A percentile compares a stretch with the other conserved stretches of the same genome.
These are phyloP conservation scores for Phytophthora litchii DNA, from an alignment of 352 stramenopile genomes.

Conservation along the genomic window DNA sequence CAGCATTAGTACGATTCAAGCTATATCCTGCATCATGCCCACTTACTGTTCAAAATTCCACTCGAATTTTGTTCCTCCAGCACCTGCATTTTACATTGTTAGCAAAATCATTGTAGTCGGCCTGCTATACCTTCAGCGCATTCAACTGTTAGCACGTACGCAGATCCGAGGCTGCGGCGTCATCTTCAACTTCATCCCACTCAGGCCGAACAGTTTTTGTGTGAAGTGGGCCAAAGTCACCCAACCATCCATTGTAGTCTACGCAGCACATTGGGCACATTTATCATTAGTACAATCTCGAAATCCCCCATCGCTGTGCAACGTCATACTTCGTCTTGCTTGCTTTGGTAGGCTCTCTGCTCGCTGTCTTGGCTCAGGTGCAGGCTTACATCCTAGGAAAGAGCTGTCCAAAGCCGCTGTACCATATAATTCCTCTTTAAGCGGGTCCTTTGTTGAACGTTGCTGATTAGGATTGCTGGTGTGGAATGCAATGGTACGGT, in stretches of 20 bases:
- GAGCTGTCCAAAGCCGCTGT: slow-evolving; percentile 45
- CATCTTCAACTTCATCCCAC: slow-evolving; percentile 43
- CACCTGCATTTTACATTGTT: slow-evolving; percentile 17
- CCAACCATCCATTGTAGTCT: slow-evolving; percentile 81
- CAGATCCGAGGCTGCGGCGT: slow-evolving; percentile 26
- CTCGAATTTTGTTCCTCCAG: slow-evolving; percentile 40
- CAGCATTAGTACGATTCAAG: slow-evolving; percentile 1
- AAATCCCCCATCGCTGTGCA: background rate
- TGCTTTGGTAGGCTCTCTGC: slow-evolving; percentile 17
- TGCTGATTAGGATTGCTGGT: slow-evolving; percentile 4
- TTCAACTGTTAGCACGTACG: slow-evolving; percentile 16
- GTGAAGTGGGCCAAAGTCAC: slow-evolving; percentile 74
- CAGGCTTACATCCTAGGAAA: slow-evolving; percentile 56
- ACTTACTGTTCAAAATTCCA: slow-evolving; percentile 74
- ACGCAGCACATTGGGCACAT: slow-evolving; percentile 2
- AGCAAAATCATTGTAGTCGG: background rate
- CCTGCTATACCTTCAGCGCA: background rate
- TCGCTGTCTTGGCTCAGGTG: slow-evolving; percentile 15
- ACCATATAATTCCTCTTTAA: slow-evolving; percentile 75
- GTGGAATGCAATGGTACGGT: background rate
- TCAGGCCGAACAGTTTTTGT: slow-evolving; percentile 70
- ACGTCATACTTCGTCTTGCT: slow-evolving; percentile 32
- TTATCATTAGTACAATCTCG: background rate
- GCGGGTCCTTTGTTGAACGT: slow-evolving; percentile 31
- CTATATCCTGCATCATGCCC: background rate